Percentiles rank a stretch among this genome's conserved stretches.
Conservation (phyloP, 495 filamentous ascomycete genomes). For the Aspergillus olivimuriae region DNA sequence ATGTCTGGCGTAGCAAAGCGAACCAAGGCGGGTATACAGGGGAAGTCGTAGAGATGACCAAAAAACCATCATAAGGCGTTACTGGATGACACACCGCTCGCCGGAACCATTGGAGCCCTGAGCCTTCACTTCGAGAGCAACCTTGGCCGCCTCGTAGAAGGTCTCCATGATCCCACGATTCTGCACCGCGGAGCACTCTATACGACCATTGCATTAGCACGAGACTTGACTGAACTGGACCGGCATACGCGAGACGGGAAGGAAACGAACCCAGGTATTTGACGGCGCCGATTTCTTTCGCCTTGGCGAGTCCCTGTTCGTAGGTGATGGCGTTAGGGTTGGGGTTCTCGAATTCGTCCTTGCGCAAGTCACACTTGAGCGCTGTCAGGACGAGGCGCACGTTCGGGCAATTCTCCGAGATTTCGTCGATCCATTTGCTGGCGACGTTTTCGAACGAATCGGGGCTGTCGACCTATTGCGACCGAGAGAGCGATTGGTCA, state of each 20-base stretch:
- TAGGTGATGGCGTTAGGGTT: constrained; percentile 74
- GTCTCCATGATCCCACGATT: constrained; percentile 97
- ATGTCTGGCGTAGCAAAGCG: not conserved
- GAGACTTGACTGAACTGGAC: not conserved
- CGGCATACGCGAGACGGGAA: constrained; percentile 2
- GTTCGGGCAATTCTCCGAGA: constrained; percentile 91
- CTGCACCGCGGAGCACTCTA: constrained; percentile 95
- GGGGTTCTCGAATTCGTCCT: constrained; percentile 54
- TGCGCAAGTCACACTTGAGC: constrained; percentile 91
- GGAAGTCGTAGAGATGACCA: not conserved
- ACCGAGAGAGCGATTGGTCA: constrained; percentile 9
- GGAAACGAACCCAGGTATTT: constrained; percentile 72
- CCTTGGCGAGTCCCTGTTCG: constrained; percentile 87
- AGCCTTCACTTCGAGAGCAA: constrained; percentile 83
- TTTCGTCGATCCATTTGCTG: constrained; percentile 96
- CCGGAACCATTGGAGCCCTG: constrained; percentile 29
- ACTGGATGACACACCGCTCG: constrained; percentile 31
- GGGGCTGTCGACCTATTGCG: constrained; percentile 68
- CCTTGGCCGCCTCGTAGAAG: constrained; percentile 95
- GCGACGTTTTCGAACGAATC: constrained; percentile 98
- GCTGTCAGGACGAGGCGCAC: constrained; percentile 95
- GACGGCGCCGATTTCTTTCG: constrained; percentile 78
- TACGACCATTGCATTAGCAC: not conserved
- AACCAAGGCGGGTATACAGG: constrained; percentile 14
- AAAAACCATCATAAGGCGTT: not conserved